Evolutionary conservation across 306 rosid species (phyloP).

Genomic region (Biancaea sappan): DNA sequence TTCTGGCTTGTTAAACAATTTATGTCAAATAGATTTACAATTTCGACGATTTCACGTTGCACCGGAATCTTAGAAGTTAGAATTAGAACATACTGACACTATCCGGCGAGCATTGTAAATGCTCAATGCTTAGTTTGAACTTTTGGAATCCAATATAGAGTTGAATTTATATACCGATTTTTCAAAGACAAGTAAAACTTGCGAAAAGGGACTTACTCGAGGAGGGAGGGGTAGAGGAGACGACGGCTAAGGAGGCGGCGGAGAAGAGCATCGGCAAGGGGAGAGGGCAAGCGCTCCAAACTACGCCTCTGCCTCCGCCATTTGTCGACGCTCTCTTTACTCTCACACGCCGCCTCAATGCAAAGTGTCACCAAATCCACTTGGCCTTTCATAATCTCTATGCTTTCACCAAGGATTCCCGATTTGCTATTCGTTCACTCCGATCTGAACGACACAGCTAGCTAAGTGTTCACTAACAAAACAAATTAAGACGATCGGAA

Average conservation of each 20-base stretch:
- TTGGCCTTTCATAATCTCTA: conserved; percentile 1
- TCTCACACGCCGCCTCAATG: conserved; percentile 49
- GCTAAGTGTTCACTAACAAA: not conserved
- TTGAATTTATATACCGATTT: not conserved
- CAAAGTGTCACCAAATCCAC: conserved; percentile 44
- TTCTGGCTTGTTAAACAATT: not conserved
- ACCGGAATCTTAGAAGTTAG: not conserved
- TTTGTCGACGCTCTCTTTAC: conserved; percentile 47
- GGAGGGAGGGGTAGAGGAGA: conserved; percentile 80
- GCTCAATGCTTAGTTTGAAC: not conserved
- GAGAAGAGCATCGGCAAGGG: conserved; percentile 76
- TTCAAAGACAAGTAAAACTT: not conserved
- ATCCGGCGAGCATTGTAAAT: not conserved
- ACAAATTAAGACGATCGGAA: not conserved
- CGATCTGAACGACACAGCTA: not conserved
- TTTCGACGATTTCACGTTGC: not conserved
- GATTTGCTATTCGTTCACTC: not conserved
- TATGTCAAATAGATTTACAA: not conserved
- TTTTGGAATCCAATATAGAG: not conserved
- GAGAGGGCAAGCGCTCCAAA: conserved; percentile 60
- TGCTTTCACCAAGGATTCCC: not conserved
- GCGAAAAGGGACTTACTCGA: conserved; percentile 55
- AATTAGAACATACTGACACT: not conserved
- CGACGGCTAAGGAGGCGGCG: conserved; percentile 53
- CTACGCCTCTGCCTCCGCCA: conserved; percentile 70